These are phyloP conservation scores for Penicillium decumbens DNA, from an alignment of 2,329 filamentous ascomycete genomes.

Conservation along the genomic window DNA sequence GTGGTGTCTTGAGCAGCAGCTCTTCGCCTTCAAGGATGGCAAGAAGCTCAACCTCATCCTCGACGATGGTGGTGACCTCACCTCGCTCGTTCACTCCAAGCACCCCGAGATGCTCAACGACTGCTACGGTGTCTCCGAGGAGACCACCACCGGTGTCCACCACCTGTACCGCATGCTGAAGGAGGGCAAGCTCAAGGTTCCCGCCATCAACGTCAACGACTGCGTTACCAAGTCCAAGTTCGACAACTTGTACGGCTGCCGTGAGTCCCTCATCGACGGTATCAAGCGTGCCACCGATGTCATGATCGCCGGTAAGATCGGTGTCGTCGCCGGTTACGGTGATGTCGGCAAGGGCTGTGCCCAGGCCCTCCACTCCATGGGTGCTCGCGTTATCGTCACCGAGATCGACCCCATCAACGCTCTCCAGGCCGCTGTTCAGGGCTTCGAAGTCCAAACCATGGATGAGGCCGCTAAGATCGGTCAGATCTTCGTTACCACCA, in stretches of 20 bases:
- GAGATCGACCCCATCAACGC: slow-evolving; percentile 99
- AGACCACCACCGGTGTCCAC: slow-evolving; percentile 99
- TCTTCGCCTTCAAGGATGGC: slow-evolving; percentile 88
- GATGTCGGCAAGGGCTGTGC: slow-evolving; percentile 99
- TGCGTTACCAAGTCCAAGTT: slow-evolving; percentile 99
- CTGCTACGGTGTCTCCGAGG: slow-evolving; percentile 98
- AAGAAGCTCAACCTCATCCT: slow-evolving; percentile 98
- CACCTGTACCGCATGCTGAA: slow-evolving; percentile 98
- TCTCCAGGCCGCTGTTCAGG: slow-evolving; percentile 95
- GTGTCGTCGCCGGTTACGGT: slow-evolving; percentile 95
- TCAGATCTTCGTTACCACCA: slow-evolving; percentile 99
- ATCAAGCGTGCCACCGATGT: slow-evolving; percentile 99
- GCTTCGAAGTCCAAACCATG: slow-evolving; percentile 96
- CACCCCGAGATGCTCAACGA: slow-evolving; percentile 97
- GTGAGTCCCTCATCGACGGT: slow-evolving; percentile 95
- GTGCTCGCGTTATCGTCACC: slow-evolving; percentile 91
- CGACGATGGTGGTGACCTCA: slow-evolving; percentile 96
- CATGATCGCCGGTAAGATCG: slow-evolving; percentile 99
- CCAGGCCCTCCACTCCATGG: slow-evolving; percentile 92
- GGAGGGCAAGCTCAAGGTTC: slow-evolving; percentile 80
- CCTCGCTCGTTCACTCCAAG: slow-evolving; percentile 92
- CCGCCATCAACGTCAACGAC: slow-evolving; percentile 99
- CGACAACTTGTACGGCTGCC: slow-evolving; percentile 99
- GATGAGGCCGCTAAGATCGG: slow-evolving; percentile 83
- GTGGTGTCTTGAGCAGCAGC: slow-evolving; percentile 99